A percentile compares a stretch with the other conserved stretches of the same genome.
phyloP scores from a whole-genome alignment of 129 eudicot genomes.

The Arctium lappa region DNA sequence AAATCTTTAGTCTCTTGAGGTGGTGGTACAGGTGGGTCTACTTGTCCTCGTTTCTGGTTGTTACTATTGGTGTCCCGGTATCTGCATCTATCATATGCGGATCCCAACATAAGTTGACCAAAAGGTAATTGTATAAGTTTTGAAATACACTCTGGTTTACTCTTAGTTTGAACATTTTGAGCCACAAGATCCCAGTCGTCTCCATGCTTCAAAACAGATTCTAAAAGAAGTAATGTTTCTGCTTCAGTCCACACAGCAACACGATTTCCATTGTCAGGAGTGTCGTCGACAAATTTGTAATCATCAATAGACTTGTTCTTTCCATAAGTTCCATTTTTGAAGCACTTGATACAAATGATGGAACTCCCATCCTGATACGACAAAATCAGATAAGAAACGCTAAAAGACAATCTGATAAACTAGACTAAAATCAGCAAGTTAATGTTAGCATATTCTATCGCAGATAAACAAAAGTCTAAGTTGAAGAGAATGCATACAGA shows the following conservation, averaged over 20 bases:
- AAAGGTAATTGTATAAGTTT: conserved; percentile 87
- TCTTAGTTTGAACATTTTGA: conserved; percentile 73
- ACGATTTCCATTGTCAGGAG: conserved; percentile 15
- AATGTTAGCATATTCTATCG: neutral
- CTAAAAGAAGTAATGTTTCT: conserved; percentile 84
- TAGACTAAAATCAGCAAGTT: neutral
- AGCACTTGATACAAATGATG: conserved; percentile 73
- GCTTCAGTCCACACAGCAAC: conserved; percentile 76
- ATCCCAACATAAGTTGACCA: conserved; percentile 90
- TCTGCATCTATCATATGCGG: conserved; percentile 37
- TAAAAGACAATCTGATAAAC: neutral
- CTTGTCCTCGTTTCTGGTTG: conserved; percentile 23
- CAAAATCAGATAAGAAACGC: neutral
- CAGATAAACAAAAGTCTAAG: neutral
- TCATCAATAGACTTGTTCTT: conserved; percentile 59
- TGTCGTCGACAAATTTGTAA: conserved; percentile 53
- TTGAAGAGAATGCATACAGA: neutral
- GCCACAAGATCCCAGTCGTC: conserved; percentile 96
- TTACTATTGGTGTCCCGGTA: conserved; percentile 32
- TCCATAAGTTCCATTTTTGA: conserved; percentile 53
- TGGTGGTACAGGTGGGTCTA: conserved; percentile 36
- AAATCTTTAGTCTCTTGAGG: conserved; percentile 35
- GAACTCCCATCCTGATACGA: conserved; percentile 53
- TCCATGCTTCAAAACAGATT: conserved; percentile 85
- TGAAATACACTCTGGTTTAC: conserved; percentile 79